Evolutionary conservation across 257 asterid species (phyloP).

Genomic region (Misopates orontium): DNA sequence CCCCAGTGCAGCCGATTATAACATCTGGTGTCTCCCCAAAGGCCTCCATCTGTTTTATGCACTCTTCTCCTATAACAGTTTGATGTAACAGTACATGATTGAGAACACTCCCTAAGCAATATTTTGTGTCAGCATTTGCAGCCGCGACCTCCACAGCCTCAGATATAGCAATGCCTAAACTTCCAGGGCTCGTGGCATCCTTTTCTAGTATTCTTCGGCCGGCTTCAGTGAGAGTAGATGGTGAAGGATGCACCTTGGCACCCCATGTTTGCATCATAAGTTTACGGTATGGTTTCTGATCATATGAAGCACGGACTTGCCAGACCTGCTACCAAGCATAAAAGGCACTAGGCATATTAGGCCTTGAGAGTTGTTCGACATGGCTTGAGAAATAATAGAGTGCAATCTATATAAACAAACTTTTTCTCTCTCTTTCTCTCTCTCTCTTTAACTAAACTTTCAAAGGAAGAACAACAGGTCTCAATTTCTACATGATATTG

Average conservation of each 20-base stretch:
- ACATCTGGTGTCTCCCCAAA: constrained; percentile 85
- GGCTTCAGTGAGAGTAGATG: constrained; percentile 67
- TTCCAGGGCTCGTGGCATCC: constrained; percentile 82
- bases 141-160: constrained; percentile 96
- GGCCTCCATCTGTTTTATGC: constrained; percentile 87
- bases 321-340: constrained; percentile 54
- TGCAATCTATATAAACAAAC: too few relatives aligned
- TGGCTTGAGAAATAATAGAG: too few relatives aligned
- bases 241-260: constrained; percentile 94
- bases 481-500: too few relatives aligned
- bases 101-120: constrained; percentile 92
- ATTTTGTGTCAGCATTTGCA: constrained; percentile 57
- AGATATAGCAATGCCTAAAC: constrained; percentile 93
- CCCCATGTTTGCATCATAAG: constrained; percentile 99
- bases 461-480: too few relatives aligned
- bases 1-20: constrained; percentile 93
- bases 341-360: not conserved
- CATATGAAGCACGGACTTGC: constrained; percentile 93
- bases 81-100: constrained; percentile 90
- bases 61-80: constrained; percentile 90
- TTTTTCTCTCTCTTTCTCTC: too few relatives aligned
- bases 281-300: constrained; percentile 91
- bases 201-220: constrained; percentile 60
- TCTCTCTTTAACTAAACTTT: too few relatives aligned
- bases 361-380: not conserved